Conservation (phyloP, 257 asterid species). For the Primulina huaijiensis region DNA sequence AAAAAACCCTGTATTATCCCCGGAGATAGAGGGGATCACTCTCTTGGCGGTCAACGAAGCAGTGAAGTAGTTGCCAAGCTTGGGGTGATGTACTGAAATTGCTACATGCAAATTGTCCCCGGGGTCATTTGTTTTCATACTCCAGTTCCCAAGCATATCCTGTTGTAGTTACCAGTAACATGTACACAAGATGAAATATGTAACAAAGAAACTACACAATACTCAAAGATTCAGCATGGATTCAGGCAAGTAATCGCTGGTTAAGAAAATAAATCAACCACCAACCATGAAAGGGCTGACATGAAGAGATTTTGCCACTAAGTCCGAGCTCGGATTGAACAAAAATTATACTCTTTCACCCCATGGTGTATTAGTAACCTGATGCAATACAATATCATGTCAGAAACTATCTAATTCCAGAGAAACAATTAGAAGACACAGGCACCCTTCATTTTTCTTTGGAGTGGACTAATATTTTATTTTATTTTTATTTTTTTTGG, state of each 20-base stretch:
- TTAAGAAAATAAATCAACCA: conserved; percentile 12
- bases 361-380: conserved; percentile 99
- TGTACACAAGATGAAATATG: conserved; percentile 3
- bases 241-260: conserved; percentile 4
- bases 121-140: conserved; percentile 60
- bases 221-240: conserved; percentile 8
- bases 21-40: conserved; percentile 37
- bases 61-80: conserved; percentile 85
- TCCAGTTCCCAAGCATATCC: conserved; percentile 95
- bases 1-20: conserved; percentile 63
- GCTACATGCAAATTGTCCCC: conserved; percentile 57
- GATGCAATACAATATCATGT: conserved; percentile 31
- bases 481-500: too few species aligned
- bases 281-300: conserved; percentile 96
- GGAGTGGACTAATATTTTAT: background rate
- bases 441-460: background rate
- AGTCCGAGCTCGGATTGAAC: conserved; percentile 76
- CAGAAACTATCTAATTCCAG: conserved; percentile 12
- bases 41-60: conserved; percentile 82
- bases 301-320: conserved; percentile 91
- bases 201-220: background rate
- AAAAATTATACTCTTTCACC: conserved; percentile 86
- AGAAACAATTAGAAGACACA: background rate
- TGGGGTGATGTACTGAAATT: conserved; percentile 78
- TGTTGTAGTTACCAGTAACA: conserved; percentile 29